These are phyloP conservation scores for Phytophthora sp. DNA, from an alignment of 352 stramenopile genomes.

Conservation along the genomic window DNA sequence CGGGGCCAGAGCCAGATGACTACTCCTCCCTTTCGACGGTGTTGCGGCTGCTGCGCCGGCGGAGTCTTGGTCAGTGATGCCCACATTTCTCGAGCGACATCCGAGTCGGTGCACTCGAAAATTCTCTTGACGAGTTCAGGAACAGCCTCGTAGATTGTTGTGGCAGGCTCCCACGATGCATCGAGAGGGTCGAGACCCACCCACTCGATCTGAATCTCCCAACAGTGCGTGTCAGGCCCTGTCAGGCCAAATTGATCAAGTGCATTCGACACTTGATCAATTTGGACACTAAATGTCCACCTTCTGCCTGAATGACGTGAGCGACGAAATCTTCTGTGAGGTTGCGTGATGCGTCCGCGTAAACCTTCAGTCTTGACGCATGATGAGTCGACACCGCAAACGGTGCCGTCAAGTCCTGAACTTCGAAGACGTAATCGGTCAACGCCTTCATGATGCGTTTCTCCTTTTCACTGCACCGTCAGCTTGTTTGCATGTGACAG, in stretches of 20 bases:
- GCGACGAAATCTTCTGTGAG: constrained; percentile 3
- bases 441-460: neutral
- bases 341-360: neutral
- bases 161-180: constrained; percentile 6
- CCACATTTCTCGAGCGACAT: too few relatives aligned
- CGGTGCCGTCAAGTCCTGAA: too few relatives aligned
- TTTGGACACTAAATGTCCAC: constrained; percentile 4
- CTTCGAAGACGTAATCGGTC: constrained; percentile 10
- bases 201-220: constrained; percentile 13
- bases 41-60: too few relatives aligned
- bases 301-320: constrained; percentile 1
- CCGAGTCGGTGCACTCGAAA: too few relatives aligned
- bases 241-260: too few relatives aligned
- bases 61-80: too few relatives aligned
- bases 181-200: neutral
- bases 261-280: neutral
- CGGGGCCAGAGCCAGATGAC: too few relatives aligned
- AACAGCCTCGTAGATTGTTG: neutral
- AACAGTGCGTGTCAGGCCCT: neutral
- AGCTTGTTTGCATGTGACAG: neutral
- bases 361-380: neutral
- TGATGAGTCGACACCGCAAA: constrained; percentile 3
- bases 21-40: too few relatives aligned
- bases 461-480: neutral
- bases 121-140: neutral